Conservation (phyloP, 2,329 filamentous ascomycete species). For the Sclerotinia minor region DNA sequence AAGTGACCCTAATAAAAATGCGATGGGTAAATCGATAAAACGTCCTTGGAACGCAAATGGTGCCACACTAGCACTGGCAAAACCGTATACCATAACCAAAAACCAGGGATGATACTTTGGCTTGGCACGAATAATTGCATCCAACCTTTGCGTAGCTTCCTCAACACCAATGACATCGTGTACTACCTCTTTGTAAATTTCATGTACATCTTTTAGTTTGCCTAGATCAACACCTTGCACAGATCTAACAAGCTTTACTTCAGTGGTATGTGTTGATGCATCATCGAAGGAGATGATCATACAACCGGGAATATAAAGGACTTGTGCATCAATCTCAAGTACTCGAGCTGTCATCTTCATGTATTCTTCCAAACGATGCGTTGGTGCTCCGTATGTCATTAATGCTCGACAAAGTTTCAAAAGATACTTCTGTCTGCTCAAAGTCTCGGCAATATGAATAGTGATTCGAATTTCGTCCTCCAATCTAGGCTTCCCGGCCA, state of each 20-base stretch:
- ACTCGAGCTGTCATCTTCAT: conserved; percentile 88
- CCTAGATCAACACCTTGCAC: conserved; percentile 71
- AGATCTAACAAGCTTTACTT: conserved; percentile 72
- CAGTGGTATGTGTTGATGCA: conserved; percentile 69
- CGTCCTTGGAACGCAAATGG: conserved; percentile 75
- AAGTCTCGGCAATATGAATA: conserved; percentile 64
- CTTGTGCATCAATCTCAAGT: conserved; percentile 84
- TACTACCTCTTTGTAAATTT: conserved; percentile 80
- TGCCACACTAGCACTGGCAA: conserved; percentile 69
- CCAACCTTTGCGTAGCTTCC: conserved; percentile 63
- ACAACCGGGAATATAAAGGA: conserved; percentile 84
- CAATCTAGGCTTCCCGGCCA: conserved; percentile 36
- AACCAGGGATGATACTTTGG: conserved; percentile 54
- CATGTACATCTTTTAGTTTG: conserved; percentile 70
- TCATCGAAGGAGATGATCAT: conserved; percentile 96
- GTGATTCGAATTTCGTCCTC: conserved; percentile 50
- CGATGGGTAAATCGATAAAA: conserved; percentile 70
- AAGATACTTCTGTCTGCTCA: conserved; percentile 79
- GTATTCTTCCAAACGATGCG: conserved; percentile 88
- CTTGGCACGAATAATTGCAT: conserved; percentile 52
- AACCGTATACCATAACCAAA: conserved; percentile 64
- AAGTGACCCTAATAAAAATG: conserved; percentile 68
- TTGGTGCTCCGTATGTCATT: conserved; percentile 89
- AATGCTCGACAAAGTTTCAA: conserved; percentile 80
- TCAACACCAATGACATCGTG: conserved; percentile 74